Evolutionary conservation across 2,329 filamentous ascomycete genomes (phyloP).

Genomic region (Capronia americana): DNA sequence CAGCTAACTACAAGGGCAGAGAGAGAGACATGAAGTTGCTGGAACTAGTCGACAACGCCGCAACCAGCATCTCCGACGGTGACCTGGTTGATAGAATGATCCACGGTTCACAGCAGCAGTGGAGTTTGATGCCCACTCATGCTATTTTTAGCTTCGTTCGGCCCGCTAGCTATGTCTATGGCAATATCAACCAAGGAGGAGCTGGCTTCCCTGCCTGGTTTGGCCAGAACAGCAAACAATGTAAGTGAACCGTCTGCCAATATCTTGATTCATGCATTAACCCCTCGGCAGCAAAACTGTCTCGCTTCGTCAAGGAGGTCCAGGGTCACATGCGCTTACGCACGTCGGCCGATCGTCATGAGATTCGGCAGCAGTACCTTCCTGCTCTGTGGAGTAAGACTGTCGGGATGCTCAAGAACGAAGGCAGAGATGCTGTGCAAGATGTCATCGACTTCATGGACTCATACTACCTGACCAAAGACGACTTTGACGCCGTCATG

Average conservation of each 20-base stretch:
- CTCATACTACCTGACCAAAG: slow-evolving; percentile 90
- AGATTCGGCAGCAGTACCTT: slow-evolving; percentile 92
- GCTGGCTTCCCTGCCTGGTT: slow-evolving; percentile 90
- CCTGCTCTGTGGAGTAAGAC: slow-evolving; percentile 84
- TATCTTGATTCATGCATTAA: slow-evolving; percentile 33
- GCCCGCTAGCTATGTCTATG: slow-evolving; percentile 84
- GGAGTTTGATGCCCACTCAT: slow-evolving; percentile 97
- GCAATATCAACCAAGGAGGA: slow-evolving; percentile 69
- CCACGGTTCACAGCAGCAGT: slow-evolving; percentile 96
- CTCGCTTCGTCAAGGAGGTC: slow-evolving; percentile 86
- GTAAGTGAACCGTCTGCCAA: slow-evolving; percentile 54
- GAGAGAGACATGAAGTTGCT: slow-evolving; percentile 81
- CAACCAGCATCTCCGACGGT: slow-evolving; percentile 95
- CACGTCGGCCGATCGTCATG: slow-evolving; percentile 87
- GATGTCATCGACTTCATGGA: slow-evolving; percentile 96
- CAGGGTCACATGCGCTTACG: slow-evolving; percentile 96
- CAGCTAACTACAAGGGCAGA: slow-evolving; percentile 67
- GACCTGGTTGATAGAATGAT: slow-evolving; percentile 98
- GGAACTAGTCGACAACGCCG: slow-evolving; percentile 84
- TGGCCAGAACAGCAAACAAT: slow-evolving; percentile 88
- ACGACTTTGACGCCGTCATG: slow-evolving; percentile 91
- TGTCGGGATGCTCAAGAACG: slow-evolving; percentile 72
- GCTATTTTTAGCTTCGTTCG: slow-evolving; percentile 94
- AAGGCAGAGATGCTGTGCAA: slow-evolving; percentile 81
- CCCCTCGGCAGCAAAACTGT: slow-evolving; percentile 62